Conservation (phyloP, 2,329 filamentous ascomycete genomes). For the Botrytis byssoidea region DNA sequence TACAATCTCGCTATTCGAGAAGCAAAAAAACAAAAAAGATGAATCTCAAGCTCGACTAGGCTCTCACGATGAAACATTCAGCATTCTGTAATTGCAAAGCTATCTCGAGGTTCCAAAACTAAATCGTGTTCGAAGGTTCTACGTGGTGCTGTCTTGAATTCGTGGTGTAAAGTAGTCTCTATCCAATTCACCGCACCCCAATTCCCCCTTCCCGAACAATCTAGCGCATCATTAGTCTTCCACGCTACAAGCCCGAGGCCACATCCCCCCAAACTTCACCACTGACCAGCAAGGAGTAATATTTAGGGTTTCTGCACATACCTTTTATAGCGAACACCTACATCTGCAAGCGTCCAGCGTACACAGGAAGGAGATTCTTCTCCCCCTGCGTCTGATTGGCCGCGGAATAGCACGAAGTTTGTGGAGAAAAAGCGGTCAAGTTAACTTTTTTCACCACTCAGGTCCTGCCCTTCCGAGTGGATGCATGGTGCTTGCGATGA, state of each 20-base stretch:
- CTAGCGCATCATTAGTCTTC: not conserved
- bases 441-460: not conserved
- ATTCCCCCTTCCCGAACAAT: not conserved
- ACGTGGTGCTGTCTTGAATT: not conserved
- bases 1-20: not conserved
- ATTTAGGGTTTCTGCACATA: slow-evolving; percentile 1
- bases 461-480: not conserved
- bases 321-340: not conserved
- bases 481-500: not conserved
- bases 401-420: not conserved
- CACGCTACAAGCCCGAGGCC: too few relatives aligned
- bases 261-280: not conserved
- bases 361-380: not conserved
- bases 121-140: not conserved
- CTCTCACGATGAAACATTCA: not conserved
- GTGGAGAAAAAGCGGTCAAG: slow-evolving; percentile 10
- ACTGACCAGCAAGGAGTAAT: not conserved
- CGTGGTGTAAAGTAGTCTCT: not conserved
- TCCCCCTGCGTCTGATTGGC: not conserved
- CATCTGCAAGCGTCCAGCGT: not conserved
- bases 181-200: not conserved
- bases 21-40: not conserved
- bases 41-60: not conserved
- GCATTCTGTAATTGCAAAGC: not conserved
- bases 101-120: not conserved